Evolutionary conservation across 2,329 filamentous ascomycete genomes (phyloP), one percentile per base, ranked within the genome.

Genomic region (Diaporthe sp.): DNA sequence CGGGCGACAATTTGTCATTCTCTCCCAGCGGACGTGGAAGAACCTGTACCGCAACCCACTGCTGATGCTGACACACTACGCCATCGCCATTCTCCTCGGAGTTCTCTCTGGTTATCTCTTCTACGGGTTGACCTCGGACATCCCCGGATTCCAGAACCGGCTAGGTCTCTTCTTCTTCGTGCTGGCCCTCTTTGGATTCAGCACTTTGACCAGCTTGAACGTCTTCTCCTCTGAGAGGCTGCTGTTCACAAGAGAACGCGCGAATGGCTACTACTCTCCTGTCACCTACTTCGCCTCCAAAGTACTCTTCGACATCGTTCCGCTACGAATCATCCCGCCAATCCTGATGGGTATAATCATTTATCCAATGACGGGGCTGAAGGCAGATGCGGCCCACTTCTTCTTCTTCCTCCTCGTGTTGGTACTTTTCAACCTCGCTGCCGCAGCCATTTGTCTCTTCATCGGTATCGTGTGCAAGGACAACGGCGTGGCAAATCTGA

Each of bases 81-180:
- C 97, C 51, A 98, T 98, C 79, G 95, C 97, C 10, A 98, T 99
- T 76, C 86, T 98, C 0, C 90, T 99, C 8, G 97, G 96, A 2
- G 96, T 98, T 7, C 94, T 99, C 75, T 96, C 96, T 2, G 97
- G 97, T 4, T 98, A 94, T 84, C 89, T 99, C 17, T 99, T 98
- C 87, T 99, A 98, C 80, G 97, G 96, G 3, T 88, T 99, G 65
- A 98, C 96, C 0, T 95, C 98, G 81, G 96, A 99, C 81, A 98
- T 99, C 79, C 94, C 95, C 77, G 97, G 97, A 46, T 99, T 99
- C 89, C 97, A 99, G 84, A 99, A 99, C 84, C 92, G 97, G 28
- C 92, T 99, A 7, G 97, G 97, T 77, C 91, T 99, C 19, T 99
- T 99, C 90, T 98, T 99, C 88, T 99, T 99, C 87, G 89, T 99